These are phyloP conservation scores for Dictyostelium capitatum DNA, from an alignment of 78 protist genomes.

Conservation along the genomic window DNA sequence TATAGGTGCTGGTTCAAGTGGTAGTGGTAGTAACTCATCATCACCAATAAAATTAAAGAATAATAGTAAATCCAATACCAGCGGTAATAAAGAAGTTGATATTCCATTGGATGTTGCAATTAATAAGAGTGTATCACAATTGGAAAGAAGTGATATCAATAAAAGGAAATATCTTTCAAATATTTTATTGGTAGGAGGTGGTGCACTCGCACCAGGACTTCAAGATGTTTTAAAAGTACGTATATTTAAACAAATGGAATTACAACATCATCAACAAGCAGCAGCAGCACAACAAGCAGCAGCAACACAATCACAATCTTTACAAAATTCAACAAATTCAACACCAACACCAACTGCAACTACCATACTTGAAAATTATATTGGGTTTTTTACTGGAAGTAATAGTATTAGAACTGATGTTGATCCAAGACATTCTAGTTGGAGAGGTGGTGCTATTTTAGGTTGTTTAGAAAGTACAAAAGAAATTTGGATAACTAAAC, in stretches of 20 bases:
- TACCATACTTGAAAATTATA: neutral
- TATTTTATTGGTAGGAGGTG: slow-evolving; percentile 63
- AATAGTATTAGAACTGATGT: slow-evolving; percentile 1
- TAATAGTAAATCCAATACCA: neutral
- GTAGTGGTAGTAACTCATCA: neutral
- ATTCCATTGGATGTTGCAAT: slow-evolving; percentile 50
- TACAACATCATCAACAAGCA: slow-evolving; percentile 19
- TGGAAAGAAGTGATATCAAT: slow-evolving; percentile 31
- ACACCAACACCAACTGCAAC: neutral
- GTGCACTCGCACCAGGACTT: slow-evolving; percentile 24
- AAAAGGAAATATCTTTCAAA: slow-evolving; percentile 7
- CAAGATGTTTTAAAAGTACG: slow-evolving; percentile 4
- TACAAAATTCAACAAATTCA: neutral
- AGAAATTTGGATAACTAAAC: slow-evolving; percentile 71
- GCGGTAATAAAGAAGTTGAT: neutral
- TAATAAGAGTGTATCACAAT: slow-evolving; percentile 2
- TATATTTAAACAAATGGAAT: neutral
- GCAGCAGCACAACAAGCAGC: neutral
- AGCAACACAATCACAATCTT: neutral
- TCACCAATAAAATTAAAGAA: neutral
- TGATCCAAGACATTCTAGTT: slow-evolving; percentile 1
- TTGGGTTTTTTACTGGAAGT: neutral
- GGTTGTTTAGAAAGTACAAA: slow-evolving; percentile 71
- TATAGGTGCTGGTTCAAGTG: neutral
- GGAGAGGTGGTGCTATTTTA: slow-evolving; percentile 81